Evolutionary conservation across 2,329 filamentous ascomycete species (phyloP), one percentile per base, ranked within the genome.

Genomic region (Pseudogymnoascus sp.): DNA sequence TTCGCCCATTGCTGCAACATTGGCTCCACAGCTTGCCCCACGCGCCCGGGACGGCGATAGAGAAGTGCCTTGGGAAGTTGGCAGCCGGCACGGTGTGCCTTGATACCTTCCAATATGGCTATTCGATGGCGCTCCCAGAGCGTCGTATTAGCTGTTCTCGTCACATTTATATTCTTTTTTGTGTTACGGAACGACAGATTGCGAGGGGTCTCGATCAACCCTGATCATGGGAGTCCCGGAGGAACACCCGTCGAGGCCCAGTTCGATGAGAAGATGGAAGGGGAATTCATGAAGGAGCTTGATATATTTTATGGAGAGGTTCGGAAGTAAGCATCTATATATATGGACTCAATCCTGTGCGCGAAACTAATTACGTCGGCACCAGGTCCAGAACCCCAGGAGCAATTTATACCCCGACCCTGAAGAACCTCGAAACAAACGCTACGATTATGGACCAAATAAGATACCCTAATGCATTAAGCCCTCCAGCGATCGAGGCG

Each of bases 371-470:
- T 23, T 41, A 25, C 52, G 64, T 55, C 45, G n/a, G 33, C 49
- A 21, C 49, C 66, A 83, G 79, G 38, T 69, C 78, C 64, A 74
- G 76, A 14, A 76, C 75, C 23, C 79, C 79, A 12, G 80, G 82
- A 63, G 76, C 79, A 7, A 78, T 86, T n/a, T 86, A 83, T 68
- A 83, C 83, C 18, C 82, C 80, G 62, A 85, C 83, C 0, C 71
- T 86, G 14, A 74, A 77, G 18, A 77, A 75, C 6, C 72, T 86
- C 9, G 73, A 77, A 41, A 70, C 74, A 37, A 73, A 76, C 61
- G 77, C 79, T 38, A 59, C 68, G 68, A 64, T 69, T 62, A 40
- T 62, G 63, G 49, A 70, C 58, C 61, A 73, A 72, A 61, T 71
- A 71, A 62, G 71, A 69, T 37, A 71, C 70, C 31, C 67, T 76